Conservation (phyloP, 2,329 filamentous ascomycete genomes). For the Elsinoe australis region DNA sequence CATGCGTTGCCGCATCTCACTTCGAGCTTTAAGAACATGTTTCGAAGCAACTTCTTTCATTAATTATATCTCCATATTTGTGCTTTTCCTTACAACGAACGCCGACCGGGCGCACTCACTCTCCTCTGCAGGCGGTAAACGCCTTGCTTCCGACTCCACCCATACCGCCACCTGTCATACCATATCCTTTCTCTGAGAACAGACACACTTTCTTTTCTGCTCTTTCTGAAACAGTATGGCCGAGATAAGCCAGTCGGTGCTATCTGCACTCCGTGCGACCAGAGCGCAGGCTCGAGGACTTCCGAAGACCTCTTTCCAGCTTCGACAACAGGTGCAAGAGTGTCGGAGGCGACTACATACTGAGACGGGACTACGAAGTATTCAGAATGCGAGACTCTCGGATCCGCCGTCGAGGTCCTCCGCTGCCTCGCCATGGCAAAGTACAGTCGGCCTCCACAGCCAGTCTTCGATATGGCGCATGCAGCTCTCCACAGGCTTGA, state of each 20-base stretch:
- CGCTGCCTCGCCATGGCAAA: neutral
- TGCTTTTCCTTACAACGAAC: neutral
- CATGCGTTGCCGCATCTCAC: neutral
- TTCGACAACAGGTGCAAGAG: constrained; percentile 2
- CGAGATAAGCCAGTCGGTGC: constrained; percentile 5
- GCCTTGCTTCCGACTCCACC: constrained; percentile 6
- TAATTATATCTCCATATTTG: neutral
- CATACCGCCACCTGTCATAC: neutral
- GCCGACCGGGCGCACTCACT: neutral
- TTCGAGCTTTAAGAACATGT: neutral
- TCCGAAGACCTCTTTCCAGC: neutral
- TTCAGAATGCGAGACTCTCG: neutral
- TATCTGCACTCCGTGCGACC: neutral
- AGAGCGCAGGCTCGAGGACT: neutral
- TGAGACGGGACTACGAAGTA: neutral
- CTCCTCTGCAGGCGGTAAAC: neutral
- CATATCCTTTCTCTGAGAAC: neutral
- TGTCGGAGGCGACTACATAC: constrained; percentile 22
- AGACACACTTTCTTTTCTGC: too few relatives aligned
- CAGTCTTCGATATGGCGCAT: constrained; percentile 9
- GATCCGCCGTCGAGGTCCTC: neutral
- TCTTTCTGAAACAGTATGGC: too few relatives aligned
- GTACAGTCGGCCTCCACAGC: neutral
- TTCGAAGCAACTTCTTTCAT: neutral
- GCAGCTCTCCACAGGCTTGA: constrained; percentile 30